Conservation (phyloP, 2,329 filamentous ascomycete genomes). For the Claviceps citrina region DNA sequence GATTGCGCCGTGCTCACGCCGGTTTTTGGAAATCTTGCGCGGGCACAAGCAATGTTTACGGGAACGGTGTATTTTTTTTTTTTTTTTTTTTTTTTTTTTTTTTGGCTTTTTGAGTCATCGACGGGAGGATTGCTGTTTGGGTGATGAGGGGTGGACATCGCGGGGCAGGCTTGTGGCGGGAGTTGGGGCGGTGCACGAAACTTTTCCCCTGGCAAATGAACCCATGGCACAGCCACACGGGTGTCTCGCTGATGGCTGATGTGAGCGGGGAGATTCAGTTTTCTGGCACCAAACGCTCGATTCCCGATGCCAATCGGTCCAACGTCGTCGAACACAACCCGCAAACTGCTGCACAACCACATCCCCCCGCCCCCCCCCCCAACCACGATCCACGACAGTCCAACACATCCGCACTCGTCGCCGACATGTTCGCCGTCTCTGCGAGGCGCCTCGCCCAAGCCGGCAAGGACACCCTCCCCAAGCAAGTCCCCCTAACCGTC, state of each 20-base stretch:
- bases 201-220: no score
- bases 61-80: neutral
- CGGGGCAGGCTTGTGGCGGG: constrained; percentile 15
- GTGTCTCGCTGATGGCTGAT: no score
- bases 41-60: no score
- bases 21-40: constrained; percentile 1
- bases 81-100: neutral
- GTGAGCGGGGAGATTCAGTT: no score
- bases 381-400: no score
- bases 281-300: no score
- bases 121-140: constrained; percentile 1
- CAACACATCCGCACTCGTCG: no score
- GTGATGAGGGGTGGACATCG: constrained; percentile 21
- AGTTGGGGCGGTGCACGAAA: neutral
- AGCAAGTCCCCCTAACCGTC: constrained; percentile 18
- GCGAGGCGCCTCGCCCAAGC: constrained; percentile 20
- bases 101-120: constrained; percentile 18
- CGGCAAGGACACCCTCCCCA: constrained; percentile 15
- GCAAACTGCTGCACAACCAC: no score
- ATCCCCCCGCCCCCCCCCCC: no score
- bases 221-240: no score
- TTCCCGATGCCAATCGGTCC: no score
- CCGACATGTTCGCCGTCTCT: constrained; percentile 21
- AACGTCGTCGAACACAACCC: no score
- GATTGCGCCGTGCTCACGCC: constrained; percentile 5